phyloP scores from a whole-genome alignment of 208 protist species.

The Trypanosomatidae sp. region DNA sequence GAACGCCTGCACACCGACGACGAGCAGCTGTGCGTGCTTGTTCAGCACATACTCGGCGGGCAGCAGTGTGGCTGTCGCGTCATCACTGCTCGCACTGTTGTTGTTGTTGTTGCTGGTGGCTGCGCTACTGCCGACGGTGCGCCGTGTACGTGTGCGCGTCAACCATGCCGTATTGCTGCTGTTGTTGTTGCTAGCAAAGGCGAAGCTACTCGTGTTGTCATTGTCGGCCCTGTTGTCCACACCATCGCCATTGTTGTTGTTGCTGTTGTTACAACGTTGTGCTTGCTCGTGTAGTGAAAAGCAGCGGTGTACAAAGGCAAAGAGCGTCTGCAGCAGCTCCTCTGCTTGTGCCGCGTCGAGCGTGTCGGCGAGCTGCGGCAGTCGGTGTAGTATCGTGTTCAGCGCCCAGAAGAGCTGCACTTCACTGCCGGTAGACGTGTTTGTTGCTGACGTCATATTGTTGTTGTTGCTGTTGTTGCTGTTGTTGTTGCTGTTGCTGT shows the following conservation, averaged over 20 bases:
- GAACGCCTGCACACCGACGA: constrained; percentile 44
- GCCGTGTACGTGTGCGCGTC: too few relatives aligned
- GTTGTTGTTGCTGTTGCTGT: constrained; percentile 46
- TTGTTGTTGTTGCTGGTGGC: not conserved
- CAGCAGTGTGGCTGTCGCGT: not conserved
- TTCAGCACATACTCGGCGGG: constrained; percentile 52
- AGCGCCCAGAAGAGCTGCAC: constrained; percentile 72
- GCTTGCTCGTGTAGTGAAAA: too few relatives aligned
- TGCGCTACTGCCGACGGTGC: too few relatives aligned
- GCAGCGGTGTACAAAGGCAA: constrained; percentile 56
- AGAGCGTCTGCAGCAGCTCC: constrained; percentile 46
- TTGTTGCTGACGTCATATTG: too few relatives aligned
- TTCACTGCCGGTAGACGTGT: too few relatives aligned
- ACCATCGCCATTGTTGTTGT: too few relatives aligned
- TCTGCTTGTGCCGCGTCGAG: constrained; percentile 22
- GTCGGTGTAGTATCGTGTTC: constrained; percentile 64
- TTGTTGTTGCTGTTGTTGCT: constrained; percentile 57
- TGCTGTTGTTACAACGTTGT: too few relatives aligned
- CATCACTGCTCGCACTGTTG: not conserved
- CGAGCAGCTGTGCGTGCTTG: constrained; percentile 80
- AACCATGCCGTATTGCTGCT: too few relatives aligned
- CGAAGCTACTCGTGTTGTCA: too few relatives aligned
- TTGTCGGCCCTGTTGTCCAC: too few relatives aligned
- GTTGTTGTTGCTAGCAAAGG: constrained; percentile 8
- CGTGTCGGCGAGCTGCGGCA: constrained; percentile 18